A percentile compares a stretch with the other conserved stretches of the same genome.
These are phyloP conservation scores for Lactarius evosmus DNA, from an alignment of 768 basidiomycete species.

Conservation along the genomic window DNA sequence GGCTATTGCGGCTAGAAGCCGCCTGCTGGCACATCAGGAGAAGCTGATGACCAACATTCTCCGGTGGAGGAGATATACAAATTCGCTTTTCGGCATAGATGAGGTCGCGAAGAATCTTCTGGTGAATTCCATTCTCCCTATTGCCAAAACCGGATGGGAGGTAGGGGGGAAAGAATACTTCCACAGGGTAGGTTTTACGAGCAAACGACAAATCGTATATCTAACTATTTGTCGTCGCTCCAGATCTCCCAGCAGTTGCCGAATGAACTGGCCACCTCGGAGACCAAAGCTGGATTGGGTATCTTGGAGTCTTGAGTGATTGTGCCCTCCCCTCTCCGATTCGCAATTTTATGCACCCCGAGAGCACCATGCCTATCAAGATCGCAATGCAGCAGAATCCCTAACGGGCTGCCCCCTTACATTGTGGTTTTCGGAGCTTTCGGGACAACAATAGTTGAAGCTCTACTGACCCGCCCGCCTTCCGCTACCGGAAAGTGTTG, in stretches of 20 bases:
- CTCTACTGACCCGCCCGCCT: conserved; percentile 49
- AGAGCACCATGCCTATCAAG: conserved; percentile 30
- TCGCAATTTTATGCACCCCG: conserved; percentile 35
- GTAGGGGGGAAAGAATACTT: conserved; percentile 73
- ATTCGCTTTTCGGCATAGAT: conserved; percentile 56
- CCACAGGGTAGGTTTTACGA: conserved; percentile 47
- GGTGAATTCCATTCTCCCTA: conserved; percentile 54
- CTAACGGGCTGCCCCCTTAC: conserved; percentile 30
- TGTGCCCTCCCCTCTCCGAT: background rate
- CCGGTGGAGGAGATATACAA: conserved; percentile 71
- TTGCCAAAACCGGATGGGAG: conserved; percentile 81
- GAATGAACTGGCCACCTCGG: conserved; percentile 28
- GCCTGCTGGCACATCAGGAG: conserved; percentile 60
- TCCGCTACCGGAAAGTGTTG: conserved; percentile 27
- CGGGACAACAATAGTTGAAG: conserved; percentile 48
- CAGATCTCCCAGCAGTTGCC: conserved; percentile 25
- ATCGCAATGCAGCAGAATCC: conserved; percentile 41
- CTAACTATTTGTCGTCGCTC: conserved; percentile 4
- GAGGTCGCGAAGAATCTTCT: conserved; percentile 55
- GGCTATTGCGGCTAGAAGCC: conserved; percentile 63
- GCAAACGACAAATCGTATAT: background rate
- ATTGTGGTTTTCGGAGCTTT: conserved; percentile 22
- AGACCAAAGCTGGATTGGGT: conserved; percentile 8
- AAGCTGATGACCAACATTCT: conserved; percentile 76
- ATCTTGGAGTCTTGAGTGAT: conserved; percentile 13